These are phyloP conservation scores for Xanthoparmelia taractica DNA, from an alignment of 495 filamentous ascomycete genomes.

Conservation along the genomic window DNA sequence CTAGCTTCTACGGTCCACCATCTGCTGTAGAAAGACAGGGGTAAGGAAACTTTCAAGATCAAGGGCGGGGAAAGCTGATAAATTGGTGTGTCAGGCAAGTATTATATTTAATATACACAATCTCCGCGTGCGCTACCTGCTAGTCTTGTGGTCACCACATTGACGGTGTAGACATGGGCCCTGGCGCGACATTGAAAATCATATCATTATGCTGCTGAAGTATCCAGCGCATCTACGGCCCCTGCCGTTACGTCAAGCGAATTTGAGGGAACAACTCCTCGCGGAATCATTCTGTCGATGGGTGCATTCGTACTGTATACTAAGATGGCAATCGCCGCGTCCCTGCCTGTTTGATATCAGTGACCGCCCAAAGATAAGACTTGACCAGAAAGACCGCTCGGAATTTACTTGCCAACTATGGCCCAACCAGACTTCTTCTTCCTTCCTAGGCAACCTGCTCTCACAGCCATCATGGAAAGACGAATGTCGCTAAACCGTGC, in stretches of 20 bases:
- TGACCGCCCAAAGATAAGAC: not conserved
- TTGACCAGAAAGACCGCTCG: not conserved
- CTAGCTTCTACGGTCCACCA: not conserved
- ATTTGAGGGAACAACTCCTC: not conserved
- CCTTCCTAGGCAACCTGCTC: not conserved
- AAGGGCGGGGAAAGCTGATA: not conserved
- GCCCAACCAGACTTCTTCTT: slow-evolving; percentile 1
- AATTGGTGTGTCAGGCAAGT: not conserved
- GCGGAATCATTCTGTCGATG: slow-evolving; percentile 8
- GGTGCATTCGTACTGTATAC: slow-evolving; percentile 1
- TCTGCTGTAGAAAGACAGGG: not conserved
- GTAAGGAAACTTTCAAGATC: not conserved
- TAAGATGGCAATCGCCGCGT: slow-evolving; percentile 2
- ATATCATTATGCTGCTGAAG: not conserved
- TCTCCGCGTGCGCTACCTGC: not conserved
- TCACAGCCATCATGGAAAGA: not conserved
- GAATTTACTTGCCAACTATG: not conserved
- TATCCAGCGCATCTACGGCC: not conserved
- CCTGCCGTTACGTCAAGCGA: not conserved
- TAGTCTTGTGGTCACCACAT: not conserved
- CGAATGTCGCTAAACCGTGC: not conserved
- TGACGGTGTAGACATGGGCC: not conserved
- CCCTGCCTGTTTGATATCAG: not conserved
- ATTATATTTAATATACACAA: not conserved
- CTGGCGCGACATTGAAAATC: not conserved